Percentiles rank a stretch among this genome's conserved stretches.
Conservation (phyloP, 2,329 filamentous ascomycete species). For the Apiospora pterosperma region DNA sequence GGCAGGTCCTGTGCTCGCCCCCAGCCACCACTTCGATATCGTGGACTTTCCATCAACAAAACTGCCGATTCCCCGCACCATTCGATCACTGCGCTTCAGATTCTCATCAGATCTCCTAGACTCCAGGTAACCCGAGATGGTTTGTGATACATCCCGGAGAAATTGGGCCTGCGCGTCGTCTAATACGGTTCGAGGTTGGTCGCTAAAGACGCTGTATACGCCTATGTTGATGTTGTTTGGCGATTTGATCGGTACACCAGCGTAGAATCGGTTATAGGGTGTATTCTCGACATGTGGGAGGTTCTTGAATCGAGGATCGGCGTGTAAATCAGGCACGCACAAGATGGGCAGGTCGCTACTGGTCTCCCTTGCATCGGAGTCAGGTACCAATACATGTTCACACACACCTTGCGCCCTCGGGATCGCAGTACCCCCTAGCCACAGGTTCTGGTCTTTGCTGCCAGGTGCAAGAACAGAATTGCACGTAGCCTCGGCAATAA, state of each 20-base stretch:
- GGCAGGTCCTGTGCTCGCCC: constrained; percentile 13
- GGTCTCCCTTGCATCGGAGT: background rate
- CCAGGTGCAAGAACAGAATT: constrained; percentile 29
- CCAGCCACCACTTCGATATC: constrained; percentile 15
- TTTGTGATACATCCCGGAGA: constrained; percentile 12
- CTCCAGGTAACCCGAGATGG: constrained; percentile 14
- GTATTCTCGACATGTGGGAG: constrained; percentile 21
- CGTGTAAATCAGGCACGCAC: constrained; percentile 30
- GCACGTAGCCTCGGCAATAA: constrained; percentile 48
- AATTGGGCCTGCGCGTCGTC: constrained; percentile 5
- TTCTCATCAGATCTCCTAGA: constrained; percentile 6
- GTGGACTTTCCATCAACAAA: constrained; percentile 19
- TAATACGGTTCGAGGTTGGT: constrained; percentile 8
- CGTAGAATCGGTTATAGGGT: constrained; percentile 16
- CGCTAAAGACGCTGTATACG: constrained; percentile 10
- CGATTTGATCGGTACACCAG: constrained; percentile 13
- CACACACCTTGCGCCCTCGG: constrained; percentile 27
- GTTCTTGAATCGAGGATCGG: constrained; percentile 25
- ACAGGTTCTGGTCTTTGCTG: constrained; percentile 10
- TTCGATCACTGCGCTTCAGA: constrained; percentile 15
- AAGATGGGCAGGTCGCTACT: constrained; percentile 25
- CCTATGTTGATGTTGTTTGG: constrained; percentile 15
- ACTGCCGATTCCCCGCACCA: constrained; percentile 19
- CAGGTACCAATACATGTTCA: constrained; percentile 22
- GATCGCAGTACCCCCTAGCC: constrained; percentile 27